phyloP scores from a whole-genome alignment of 306 rosid species.

The Sechiopsis laciniata region DNA sequence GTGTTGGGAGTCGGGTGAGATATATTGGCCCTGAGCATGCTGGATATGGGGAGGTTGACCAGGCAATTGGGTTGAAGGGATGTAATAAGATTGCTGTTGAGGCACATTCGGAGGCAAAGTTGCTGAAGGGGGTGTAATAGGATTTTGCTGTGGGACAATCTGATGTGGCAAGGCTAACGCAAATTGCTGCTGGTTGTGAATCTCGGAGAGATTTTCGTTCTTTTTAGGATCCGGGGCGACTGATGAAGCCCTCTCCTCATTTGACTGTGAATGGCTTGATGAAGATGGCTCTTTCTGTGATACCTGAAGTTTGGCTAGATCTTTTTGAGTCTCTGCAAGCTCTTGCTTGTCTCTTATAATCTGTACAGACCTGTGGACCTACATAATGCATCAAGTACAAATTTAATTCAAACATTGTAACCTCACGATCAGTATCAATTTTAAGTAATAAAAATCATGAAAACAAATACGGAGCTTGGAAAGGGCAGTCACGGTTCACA shows the following conservation, averaged over 20 bases:
- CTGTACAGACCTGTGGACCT: constrained; percentile 98
- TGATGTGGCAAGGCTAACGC: constrained; percentile 80
- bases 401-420: too few relatives aligned
- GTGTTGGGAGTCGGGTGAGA: constrained; percentile 13
- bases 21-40: constrained; percentile 18
- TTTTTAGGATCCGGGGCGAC: constrained; percentile 49
- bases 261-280: constrained; percentile 59
- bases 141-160: constrained; percentile 44
- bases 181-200: constrained; percentile 73
- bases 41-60: constrained; percentile 17
- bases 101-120: constrained; percentile 39
- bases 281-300: constrained; percentile 76
- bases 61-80: constrained; percentile 16
- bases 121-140: constrained; percentile 37
- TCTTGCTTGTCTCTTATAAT: constrained; percentile 95
- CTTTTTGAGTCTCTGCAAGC: constrained; percentile 89
- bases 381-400: constrained; percentile 3
- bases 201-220: constrained; percentile 52
- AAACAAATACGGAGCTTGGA: neutral
- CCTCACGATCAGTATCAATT: neutral
- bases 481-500: neutral
- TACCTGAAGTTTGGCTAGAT: constrained; percentile 87
- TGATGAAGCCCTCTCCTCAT: constrained; percentile 67
- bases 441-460: neutral
- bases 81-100: constrained; percentile 30